phyloP scores from a whole-genome alignment of 148 eudicot genomes.

The Silene uniflora region DNA sequence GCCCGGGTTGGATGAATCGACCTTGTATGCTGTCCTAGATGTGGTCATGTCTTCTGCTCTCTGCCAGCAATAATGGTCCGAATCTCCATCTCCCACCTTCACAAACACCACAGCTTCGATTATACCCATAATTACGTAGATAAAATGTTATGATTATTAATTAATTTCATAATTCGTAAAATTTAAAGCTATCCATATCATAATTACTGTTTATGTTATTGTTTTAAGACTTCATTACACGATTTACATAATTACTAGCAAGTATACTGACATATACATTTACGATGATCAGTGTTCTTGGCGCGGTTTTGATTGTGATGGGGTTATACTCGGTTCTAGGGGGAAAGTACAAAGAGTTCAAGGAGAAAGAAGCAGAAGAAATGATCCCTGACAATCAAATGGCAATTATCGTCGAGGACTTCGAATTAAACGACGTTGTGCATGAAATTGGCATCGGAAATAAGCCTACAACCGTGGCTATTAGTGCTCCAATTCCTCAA shows the following conservation, averaged over 20 bases:
- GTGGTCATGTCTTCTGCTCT: constrained; percentile 65
- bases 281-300: constrained; percentile 43
- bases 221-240: too few relatives aligned
- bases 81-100: constrained; percentile 38
- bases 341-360: too few relatives aligned
- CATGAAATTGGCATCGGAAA: constrained; percentile 3
- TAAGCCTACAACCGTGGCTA: constrained; percentile 5
- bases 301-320: too few relatives aligned
- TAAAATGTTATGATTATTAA: too few relatives aligned
- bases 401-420: constrained; percentile 19
- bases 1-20: constrained; percentile 42
- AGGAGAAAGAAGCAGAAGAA: too few relatives aligned
- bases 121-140: too few relatives aligned
- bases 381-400: constrained; percentile 28
- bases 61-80: constrained; percentile 59
- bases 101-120: too few relatives aligned
- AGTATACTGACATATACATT: background rate
- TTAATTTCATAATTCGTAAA: too few relatives aligned
- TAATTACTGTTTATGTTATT: too few relatives aligned
- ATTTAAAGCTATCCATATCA: too few relatives aligned
- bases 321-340: too few relatives aligned
- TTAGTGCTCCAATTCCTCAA: constrained; percentile 24
- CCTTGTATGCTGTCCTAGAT: constrained; percentile 36
- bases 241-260: constrained; percentile 3
- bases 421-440: constrained; percentile 21